Percentiles rank a stretch among this genome's conserved stretches.
phyloP scores from a whole-genome alignment of 2,329 filamentous ascomycete genomes.

The Aspergillus arachidicola region DNA sequence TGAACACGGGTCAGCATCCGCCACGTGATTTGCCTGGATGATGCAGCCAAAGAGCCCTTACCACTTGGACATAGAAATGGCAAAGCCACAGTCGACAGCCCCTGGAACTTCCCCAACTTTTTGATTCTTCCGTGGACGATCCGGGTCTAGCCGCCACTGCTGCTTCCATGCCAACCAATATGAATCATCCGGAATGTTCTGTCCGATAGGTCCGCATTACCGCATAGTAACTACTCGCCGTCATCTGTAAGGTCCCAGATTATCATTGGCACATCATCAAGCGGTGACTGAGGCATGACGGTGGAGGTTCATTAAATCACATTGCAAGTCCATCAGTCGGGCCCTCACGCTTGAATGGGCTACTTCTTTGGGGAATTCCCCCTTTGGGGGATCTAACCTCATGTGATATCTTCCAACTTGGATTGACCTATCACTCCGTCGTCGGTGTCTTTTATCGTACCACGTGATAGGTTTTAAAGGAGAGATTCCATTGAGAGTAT shows the following conservation, averaged over 20 bases:
- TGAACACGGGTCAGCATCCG: constrained; percentile 7
- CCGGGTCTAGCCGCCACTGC: constrained; percentile 8
- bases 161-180: background rate
- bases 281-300: constrained; percentile 18
- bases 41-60: constrained; percentile 12
- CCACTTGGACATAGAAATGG: background rate
- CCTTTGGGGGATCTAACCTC: background rate
- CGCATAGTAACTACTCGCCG: constrained; percentile 8
- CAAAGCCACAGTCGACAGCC: background rate
- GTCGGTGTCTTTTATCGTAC: background rate
- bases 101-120: background rate
- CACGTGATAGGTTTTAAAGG: background rate
- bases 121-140: constrained; percentile 1
- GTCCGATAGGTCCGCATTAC: constrained; percentile 7
- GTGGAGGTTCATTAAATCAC: background rate
- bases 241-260: constrained; percentile 21
- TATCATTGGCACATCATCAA: constrained; percentile 12
- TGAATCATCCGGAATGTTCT: constrained; percentile 1
- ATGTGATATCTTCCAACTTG: background rate
- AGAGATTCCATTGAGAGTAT: background rate
- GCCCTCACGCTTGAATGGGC: background rate
- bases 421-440: background rate
- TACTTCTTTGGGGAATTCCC: background rate
- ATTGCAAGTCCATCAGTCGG: background rate
- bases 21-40: constrained; percentile 18